Base-by-base conservation (phyloP, 768 basidiomycete genomes). In the Stropharia rugosoannulata region DNA sequence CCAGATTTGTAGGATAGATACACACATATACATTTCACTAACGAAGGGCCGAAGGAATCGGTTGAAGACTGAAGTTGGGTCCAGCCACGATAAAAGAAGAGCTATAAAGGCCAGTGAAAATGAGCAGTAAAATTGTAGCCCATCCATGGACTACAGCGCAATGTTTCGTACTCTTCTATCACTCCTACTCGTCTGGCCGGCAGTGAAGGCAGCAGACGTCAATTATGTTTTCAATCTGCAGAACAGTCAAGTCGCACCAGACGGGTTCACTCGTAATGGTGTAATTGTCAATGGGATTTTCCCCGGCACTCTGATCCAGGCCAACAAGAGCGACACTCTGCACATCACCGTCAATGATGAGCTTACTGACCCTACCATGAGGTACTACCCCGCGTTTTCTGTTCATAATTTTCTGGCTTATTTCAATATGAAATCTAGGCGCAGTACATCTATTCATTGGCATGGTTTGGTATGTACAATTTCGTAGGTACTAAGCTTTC, bases 231-330 rank as follows among this genome's bases (percentile, higher is more conserved):
- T 62, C 52, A 55, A 62, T 49, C 59, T 78, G 27, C 69, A 63
- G 29, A 81, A 81, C 61, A 68, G 66, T n/a, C 49, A 57, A 16
- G 64, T 78, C 12, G 61, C 73, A 5, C 80, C 79, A 5, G 79
- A 80, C 44, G 80, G 79, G 2, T 76, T 75, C 42, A 59, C 49
- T 29, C 63, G 66, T 45, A 66, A 68, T 19, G 73, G 70, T 22
- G 77, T 79, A 11, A 64, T 78, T 18, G 70, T 75, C 19, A 78
- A 77, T 52, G 77, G 75, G 3, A 19, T 56, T 2, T 72, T 74
- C 43, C 75, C 78, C 36, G 79, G 76, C 0, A 61, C 75, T 3
- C 63, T 74, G n/a, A 73, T 81, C 37, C 62, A 68, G 35, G 76
- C 72, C 15, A 70, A 70, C 55, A 79, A 77, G 62, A 63, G 63